Evolutionary conservation across 495 filamentous ascomycete species (phyloP).

Genomic region (Bacidia rubella): DNA sequence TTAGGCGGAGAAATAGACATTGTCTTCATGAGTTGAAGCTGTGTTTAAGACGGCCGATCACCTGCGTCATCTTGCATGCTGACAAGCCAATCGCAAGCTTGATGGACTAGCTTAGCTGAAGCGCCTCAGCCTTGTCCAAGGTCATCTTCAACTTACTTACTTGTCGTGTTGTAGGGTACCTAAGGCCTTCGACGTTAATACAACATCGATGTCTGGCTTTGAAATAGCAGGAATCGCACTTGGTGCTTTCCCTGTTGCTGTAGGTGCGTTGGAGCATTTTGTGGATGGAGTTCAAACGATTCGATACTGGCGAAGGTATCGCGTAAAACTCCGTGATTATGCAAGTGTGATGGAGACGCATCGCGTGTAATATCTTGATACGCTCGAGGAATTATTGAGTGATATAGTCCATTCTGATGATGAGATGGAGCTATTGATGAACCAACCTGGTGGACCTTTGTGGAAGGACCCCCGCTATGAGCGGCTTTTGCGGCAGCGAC

Average conservation of each 20-base stretch:
- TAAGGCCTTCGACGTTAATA: background rate
- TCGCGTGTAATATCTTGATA: slow-evolving; percentile 15
- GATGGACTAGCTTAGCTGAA: background rate
- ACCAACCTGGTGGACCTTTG: slow-evolving; percentile 7
- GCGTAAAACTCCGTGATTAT: slow-evolving; percentile 12
- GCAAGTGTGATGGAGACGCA: slow-evolving; percentile 1
- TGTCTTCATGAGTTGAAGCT: background rate
- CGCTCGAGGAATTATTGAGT: slow-evolving; percentile 17
- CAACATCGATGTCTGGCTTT: slow-evolving; percentile 7
- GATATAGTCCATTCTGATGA: slow-evolving; percentile 9
- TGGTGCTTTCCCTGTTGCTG: slow-evolving; percentile 21
- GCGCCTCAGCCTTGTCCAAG: background rate
- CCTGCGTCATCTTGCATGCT: background rate
- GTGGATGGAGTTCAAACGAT: slow-evolving; percentile 14
- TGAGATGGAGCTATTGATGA: slow-evolving; percentile 16
- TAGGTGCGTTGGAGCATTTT: slow-evolving; percentile 18
- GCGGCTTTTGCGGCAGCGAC: slow-evolving; percentile 11
- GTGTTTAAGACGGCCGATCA: too few relatives aligned
- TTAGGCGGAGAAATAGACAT: background rate
- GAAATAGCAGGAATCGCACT: slow-evolving; percentile 19
- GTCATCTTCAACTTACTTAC: background rate
- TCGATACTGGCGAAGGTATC: slow-evolving; percentile 8
- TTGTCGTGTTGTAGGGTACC: background rate
- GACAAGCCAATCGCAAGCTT: background rate
- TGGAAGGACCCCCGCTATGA: slow-evolving; percentile 17